A percentile compares a stretch with the other conserved stretches of the same genome.
Conservation (phyloP, 1,284 basidiomycete genomes). For the Rhodotorula sp. region DNA sequence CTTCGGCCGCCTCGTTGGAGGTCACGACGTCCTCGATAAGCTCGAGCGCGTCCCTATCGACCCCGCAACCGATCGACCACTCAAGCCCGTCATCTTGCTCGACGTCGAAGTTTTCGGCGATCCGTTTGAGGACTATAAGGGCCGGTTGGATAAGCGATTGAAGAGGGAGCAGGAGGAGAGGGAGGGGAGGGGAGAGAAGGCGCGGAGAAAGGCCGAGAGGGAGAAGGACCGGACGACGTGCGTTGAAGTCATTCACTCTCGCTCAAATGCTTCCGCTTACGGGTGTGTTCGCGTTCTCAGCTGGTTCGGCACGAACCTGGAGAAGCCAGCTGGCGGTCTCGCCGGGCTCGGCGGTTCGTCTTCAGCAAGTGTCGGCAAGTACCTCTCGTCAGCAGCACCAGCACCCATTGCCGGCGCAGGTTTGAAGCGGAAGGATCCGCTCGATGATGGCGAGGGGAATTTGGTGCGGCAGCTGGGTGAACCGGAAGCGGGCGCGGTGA, state of each 20-base stretch:
- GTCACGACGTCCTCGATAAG: conserved; percentile 80
- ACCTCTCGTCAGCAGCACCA: conserved; percentile 44
- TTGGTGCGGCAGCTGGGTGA: conserved; percentile 11
- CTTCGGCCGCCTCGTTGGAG: conserved; percentile 93
- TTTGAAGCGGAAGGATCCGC: conserved; percentile 37
- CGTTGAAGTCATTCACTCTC: neutral
- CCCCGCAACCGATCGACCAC: conserved; percentile 75
- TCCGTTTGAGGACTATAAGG: conserved; percentile 80
- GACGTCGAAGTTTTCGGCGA: conserved; percentile 57
- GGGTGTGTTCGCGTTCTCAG: conserved; percentile 4
- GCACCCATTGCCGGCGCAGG: conserved; percentile 9
- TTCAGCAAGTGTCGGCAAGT: conserved; percentile 51
- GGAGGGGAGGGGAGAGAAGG: conserved; percentile 39
- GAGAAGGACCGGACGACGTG: conserved; percentile 55
- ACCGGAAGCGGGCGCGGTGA: conserved; percentile 48
- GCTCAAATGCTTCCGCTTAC: neutral
- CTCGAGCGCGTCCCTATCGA: conserved; percentile 79
- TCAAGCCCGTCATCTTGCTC: conserved; percentile 74
- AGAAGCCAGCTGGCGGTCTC: neutral
- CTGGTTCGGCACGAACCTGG: conserved; percentile 45
- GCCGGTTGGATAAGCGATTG: conserved; percentile 68
- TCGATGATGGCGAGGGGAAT: conserved; percentile 52
- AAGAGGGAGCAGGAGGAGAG: conserved; percentile 57
- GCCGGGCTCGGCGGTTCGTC: neutral
- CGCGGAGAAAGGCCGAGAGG: conserved; percentile 53